Conservation (phyloP, 1,284 basidiomycete genomes). For the Moniliophthora roreri region DNA sequence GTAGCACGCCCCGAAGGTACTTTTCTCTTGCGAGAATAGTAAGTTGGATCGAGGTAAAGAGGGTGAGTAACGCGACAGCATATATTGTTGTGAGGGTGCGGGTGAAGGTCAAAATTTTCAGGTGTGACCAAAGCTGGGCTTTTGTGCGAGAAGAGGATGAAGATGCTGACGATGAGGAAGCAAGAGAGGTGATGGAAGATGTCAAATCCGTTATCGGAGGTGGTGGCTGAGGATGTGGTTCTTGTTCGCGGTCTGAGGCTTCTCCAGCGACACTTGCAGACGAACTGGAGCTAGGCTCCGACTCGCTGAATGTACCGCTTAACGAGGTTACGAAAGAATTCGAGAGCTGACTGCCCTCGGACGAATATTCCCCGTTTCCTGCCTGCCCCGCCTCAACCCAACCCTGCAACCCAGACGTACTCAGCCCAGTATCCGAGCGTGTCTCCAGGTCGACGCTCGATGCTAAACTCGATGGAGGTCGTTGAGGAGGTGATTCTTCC, state of each 20-base stretch:
- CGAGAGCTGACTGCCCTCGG: slow-evolving; percentile 27
- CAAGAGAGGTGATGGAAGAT: not conserved
- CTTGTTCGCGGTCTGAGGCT: slow-evolving; percentile 27
- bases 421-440: slow-evolving; percentile 19
- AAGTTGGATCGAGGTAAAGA: slow-evolving; percentile 83
- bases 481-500: slow-evolving; percentile 21
- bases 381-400: slow-evolving; percentile 45
- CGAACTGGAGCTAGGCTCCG: slow-evolving; percentile 12
- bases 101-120: slow-evolving; percentile 83
- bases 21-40: slow-evolving; percentile 80
- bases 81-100: slow-evolving; percentile 86
- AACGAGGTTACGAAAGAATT: slow-evolving; percentile 37
- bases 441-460: slow-evolving; percentile 44
- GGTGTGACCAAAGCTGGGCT: slow-evolving; percentile 79
- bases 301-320: slow-evolving; percentile 33
- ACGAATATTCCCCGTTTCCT: slow-evolving; percentile 25
- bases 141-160: slow-evolving; percentile 41
- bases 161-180: slow-evolving; percentile 2
- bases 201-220: slow-evolving; percentile 25
- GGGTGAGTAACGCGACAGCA: slow-evolving; percentile 74
- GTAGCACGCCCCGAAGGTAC: slow-evolving; percentile 73
- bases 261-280: slow-evolving; percentile 21
- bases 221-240: slow-evolving; percentile 23
- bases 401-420: slow-evolving; percentile 37
- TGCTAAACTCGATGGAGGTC: slow-evolving; percentile 40